Base-by-base conservation (phyloP, 352 stramenopile genomes). In the Blastocystis sp. region DNA sequence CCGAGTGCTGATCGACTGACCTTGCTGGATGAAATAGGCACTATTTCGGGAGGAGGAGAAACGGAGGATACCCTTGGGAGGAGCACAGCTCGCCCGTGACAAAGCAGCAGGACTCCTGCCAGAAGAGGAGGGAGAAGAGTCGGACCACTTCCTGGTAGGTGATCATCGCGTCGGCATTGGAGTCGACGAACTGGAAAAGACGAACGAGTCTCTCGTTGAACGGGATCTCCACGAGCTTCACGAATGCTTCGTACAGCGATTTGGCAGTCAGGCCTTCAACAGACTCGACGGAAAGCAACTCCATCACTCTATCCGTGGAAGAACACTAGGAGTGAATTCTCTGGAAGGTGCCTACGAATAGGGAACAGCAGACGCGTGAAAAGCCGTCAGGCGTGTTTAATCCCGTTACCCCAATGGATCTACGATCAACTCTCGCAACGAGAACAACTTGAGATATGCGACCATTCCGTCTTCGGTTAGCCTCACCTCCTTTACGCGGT, bases 21-120 rank as follows among this genome's bases (percentile, higher is more conserved):
- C 14, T 14, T 56, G 48, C 48, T 56, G 48, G 48, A 56, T 14
- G 48, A 56, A 56, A 56, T 56, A 56, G 48, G 48, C 48, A 56
- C 48, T 56, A 56, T 14, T 14, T 2, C 38, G 56, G 21, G 64
- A 21, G 21, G 69, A 17, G 69, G 17, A 10, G 52, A 5, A 67
- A 28, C n/a, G 69, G 53, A 2, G 53, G 14, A 0, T 38, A 69
- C 61, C 43, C 52, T 1, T 41, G 56, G 3, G 10, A 41, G 17
- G 74, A 52, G 56, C 45, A 67, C 14, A 84, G 56, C 61, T 84
- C 66, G 2, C 74, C 74, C 2, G 61, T 67, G 21, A 23, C n/a
- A 23, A 84, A 67, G 17, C 34, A 61, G 40, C 74, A 84, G 1
- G 60, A 38, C 56, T 84, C 74, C 56, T 84, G 52, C 74, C 74